These are phyloP conservation scores for Aureobasidium sp. DNA, from an alignment of 2,329 filamentous ascomycete genomes.

Conservation along the genomic window DNA sequence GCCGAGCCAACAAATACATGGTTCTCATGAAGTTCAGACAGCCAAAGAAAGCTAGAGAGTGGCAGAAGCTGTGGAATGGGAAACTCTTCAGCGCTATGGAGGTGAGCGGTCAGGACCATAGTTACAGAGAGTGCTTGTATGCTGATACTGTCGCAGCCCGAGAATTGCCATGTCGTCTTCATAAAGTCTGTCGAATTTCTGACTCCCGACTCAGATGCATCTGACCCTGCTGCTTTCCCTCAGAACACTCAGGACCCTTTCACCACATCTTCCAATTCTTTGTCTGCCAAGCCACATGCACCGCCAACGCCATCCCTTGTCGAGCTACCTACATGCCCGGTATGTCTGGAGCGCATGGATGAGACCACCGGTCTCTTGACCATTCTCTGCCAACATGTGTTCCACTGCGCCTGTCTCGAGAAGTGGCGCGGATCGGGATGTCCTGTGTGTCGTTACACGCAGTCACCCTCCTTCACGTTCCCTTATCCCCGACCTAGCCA, in stretches of 20 bases:
- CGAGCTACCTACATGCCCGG: slow-evolving; percentile 90
- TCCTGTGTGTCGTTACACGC: slow-evolving; percentile 87
- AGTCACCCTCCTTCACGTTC: slow-evolving; percentile 41
- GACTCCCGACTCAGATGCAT: slow-evolving; percentile 42
- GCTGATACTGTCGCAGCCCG: slow-evolving; percentile 47
- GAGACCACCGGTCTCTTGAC: slow-evolving; percentile 92
- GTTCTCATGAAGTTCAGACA: slow-evolving; percentile 90
- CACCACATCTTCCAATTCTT: slow-evolving; percentile 41
- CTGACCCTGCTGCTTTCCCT: slow-evolving; percentile 44
- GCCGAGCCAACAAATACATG: slow-evolving; percentile 82
- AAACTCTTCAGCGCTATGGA: slow-evolving; percentile 89
- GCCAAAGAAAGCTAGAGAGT: slow-evolving; percentile 62
- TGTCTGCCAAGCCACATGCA: slow-evolving; percentile 51
- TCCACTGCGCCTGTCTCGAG: slow-evolving; percentile 91
- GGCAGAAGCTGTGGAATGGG: slow-evolving; percentile 83
- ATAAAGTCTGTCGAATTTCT: slow-evolving; percentile 87
- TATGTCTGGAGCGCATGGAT: slow-evolving; percentile 96
- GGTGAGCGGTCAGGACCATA: slow-evolving; percentile 37
- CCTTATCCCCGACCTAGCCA: slow-evolving; percentile 26
- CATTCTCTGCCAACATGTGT: slow-evolving; percentile 94
- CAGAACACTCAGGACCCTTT: slow-evolving; percentile 55
- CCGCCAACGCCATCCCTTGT: slow-evolving; percentile 76
- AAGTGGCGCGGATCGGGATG: slow-evolving; percentile 95
- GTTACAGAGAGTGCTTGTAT: slow-evolving; percentile 7
- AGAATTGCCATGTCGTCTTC: slow-evolving; percentile 91